phyloP scores from a whole-genome alignment of 2,329 filamentous ascomycete species.

The Monilinia fructigena region DNA sequence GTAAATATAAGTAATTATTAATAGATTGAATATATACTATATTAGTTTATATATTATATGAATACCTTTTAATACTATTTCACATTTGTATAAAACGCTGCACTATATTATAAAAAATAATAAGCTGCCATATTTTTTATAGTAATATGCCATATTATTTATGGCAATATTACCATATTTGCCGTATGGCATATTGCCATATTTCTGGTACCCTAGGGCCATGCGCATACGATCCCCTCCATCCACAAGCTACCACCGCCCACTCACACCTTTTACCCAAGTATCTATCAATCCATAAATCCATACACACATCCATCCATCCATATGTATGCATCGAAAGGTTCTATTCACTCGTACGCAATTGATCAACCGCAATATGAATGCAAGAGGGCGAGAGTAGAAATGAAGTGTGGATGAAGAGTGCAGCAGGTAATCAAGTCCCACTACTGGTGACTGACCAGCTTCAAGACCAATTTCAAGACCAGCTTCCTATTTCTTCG shows the following conservation, averaged over 20 bases:
- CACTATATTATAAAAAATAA: no score
- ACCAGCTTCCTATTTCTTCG: neutral
- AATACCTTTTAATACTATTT: no score
- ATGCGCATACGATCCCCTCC: neutral
- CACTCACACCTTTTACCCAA: neutral
- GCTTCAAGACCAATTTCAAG: neutral
- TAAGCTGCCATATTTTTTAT: no score
- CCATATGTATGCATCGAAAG: neutral
- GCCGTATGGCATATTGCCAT: no score
- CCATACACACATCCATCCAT: no score
- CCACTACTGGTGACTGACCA: neutral
- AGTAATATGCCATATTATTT: no score
- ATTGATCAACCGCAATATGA: neutral
- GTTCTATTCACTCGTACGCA: neutral
- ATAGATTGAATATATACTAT: no score
- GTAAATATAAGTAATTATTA: no score
- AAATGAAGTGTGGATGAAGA: neutral
- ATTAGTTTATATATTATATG: no score
- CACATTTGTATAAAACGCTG: no score
- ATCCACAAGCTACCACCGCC: neutral
- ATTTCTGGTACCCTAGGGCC: no score
- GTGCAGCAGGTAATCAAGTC: neutral
- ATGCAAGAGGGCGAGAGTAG: neutral
- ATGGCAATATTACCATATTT: no score
- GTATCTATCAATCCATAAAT: neutral